Conservation (phyloP, 225 moss, liverwort and hornwort genomes). For the Pseudisothecium myosuroides region DNA sequence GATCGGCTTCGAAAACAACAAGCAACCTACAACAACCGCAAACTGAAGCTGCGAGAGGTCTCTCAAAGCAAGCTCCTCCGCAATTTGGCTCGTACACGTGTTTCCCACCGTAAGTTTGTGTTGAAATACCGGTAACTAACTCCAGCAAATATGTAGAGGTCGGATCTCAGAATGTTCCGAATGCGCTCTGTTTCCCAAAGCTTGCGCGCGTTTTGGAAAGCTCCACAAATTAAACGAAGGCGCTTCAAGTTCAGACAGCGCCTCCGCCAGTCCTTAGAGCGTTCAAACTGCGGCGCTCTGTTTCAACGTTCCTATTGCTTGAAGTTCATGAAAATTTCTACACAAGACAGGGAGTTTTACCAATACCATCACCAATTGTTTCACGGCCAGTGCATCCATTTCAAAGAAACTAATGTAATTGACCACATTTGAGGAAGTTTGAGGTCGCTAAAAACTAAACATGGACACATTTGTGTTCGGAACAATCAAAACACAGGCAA, state of each 20-base stretch:
- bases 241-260: not conserved
- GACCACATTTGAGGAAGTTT: not conserved
- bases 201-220: not conserved
- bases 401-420: not conserved
- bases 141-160: not conserved
- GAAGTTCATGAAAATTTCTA: not conserved
- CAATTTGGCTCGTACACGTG: not conserved
- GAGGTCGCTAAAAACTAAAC: not conserved
- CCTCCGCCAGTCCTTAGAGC: not conserved
- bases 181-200: not conserved
- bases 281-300: not conserved
- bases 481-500: not conserved
- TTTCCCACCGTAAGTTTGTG: not conserved
- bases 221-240: not conserved
- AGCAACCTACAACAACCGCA: not conserved
- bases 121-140: conserved; percentile 11
- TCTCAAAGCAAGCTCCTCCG: not conserved
- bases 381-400: not conserved
- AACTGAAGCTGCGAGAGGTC: not conserved
- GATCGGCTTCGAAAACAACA: not conserved
- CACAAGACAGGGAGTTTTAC: not conserved
- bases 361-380: not conserved
- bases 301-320: not conserved
- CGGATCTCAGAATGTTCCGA: not conserved
- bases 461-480: not conserved